Base-by-base conservation (phyloP, 306 rosid species). In the Dryas drummondii region DNA sequence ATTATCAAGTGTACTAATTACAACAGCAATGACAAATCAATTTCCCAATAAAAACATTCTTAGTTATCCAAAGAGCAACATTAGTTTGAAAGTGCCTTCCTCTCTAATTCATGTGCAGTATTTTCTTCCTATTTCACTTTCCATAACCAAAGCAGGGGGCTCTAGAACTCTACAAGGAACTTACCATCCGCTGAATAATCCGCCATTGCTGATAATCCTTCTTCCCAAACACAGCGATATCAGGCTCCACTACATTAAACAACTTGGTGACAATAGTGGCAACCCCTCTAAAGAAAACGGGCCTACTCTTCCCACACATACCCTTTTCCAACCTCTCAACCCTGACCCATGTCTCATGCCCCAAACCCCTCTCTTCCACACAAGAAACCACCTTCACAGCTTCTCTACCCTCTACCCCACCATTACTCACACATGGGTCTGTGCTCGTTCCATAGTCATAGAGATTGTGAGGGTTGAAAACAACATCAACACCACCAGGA, bases 191-290 rank as follows among this genome's bases (percentile, higher is more conserved):
- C 84, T 81, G 88, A 72, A 94, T 83, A 80, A 94, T 42, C 64
- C 91, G 79, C 91, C 90, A 90, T 64, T 94, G 99, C 81, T 90
- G 98, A 85, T 90, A 92, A 89, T 94, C 98, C 81, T 94, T 92
- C 81, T 94, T 94, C 63, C 99, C 99, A 79, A 94, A 90, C 27
- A 92, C 52, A 45, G 91, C 98, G 61, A 94, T 82, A 79, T 94
- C 99, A 22, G 99, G 96, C 17, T 94, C 98, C 73, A 92, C 92
- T 12, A 92, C 80, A 79, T 94, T 90, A 76, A 94, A 92, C 91
- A 94, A 46, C 89, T 92, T 92, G 51, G 90, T 72, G 7, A 94
- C 97, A 51, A 94, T 46, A 15, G 99, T 92, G 3, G 97, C 93
- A 69, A 92, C 97, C 22, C 99, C 99, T 89, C 96, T 82, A 26